A percentile compares a stretch with the other conserved stretches of the same genome.
Evolutionary conservation across 1,284 basidiomycete species (phyloP).

Genomic region (Agroathelia rolfsii): DNA sequence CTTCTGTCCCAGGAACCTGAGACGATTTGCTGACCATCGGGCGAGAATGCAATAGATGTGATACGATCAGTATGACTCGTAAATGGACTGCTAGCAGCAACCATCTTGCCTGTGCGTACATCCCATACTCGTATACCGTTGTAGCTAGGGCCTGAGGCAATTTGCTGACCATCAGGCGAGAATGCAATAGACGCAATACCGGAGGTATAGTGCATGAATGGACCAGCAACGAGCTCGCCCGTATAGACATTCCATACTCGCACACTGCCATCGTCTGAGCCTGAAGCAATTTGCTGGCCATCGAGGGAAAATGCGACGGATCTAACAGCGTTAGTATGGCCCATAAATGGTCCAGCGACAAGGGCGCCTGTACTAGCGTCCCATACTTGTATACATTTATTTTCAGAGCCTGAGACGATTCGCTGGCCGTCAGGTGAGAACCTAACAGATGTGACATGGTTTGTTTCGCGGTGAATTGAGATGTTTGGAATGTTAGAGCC

Average conservation of each 20-base stretch:
- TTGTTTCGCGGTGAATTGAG: no score
- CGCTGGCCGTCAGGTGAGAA: constrained; percentile 10
- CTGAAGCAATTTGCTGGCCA: constrained; percentile 12
- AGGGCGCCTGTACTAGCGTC: constrained; percentile 10
- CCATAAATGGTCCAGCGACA: constrained; percentile 1
- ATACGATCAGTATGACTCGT: constrained; percentile 2
- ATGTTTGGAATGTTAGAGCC: no score
- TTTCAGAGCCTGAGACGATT: constrained; percentile 14
- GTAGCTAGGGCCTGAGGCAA: constrained; percentile 14
- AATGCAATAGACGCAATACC: constrained; percentile 13
- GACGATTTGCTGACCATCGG: constrained; percentile 14
- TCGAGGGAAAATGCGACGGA: constrained; percentile 15
- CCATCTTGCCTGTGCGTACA: constrained; percentile 8
- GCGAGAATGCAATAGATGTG: constrained; percentile 15
- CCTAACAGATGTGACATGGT: constrained; percentile 1
- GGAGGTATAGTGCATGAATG: constrained; percentile 1
- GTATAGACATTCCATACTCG: constrained; percentile 15
- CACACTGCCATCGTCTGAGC: constrained; percentile 15
- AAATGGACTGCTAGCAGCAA: no score
- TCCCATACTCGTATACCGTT: constrained; percentile 17
- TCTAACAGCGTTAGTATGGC: constrained; percentile 8
- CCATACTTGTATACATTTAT: constrained; percentile 17
- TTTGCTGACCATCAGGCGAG: constrained; percentile 13
- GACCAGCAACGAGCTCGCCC: constrained; percentile 7
- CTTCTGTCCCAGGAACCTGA: constrained; percentile 16